Conservation (phyloP, 768 basidiomycete genomes). For the Russula abietina region DNA sequence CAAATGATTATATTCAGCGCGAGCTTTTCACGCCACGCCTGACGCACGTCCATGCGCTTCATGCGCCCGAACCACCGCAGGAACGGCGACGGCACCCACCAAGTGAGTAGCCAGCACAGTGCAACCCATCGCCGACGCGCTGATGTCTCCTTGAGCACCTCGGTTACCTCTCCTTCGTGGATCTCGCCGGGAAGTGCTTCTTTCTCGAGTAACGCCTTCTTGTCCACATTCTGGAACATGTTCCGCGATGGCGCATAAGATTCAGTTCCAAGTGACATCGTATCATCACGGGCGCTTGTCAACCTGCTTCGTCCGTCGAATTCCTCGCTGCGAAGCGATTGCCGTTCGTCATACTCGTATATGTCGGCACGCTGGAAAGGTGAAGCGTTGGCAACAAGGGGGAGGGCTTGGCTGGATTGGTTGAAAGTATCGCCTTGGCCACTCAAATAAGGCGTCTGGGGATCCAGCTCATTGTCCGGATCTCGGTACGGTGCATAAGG, state of each 20-base stretch:
- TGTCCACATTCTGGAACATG: constrained; percentile 87
- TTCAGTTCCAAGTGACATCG: constrained; percentile 79
- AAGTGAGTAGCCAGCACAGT: constrained; percentile 85
- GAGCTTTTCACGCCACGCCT: constrained; percentile 97
- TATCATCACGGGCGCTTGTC: constrained; percentile 73
- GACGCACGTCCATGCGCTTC: constrained; percentile 89
- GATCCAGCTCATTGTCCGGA: constrained; percentile 42
- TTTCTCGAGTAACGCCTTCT: constrained; percentile 67
- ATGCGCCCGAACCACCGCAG: constrained; percentile 75
- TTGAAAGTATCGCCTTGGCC: constrained; percentile 44
- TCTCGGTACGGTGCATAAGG: constrained; percentile 74
- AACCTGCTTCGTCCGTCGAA: constrained; percentile 74
- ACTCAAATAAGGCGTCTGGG: constrained; percentile 34
- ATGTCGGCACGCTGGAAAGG: constrained; percentile 72
- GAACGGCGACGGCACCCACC: constrained; percentile 75
- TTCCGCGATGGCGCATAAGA: constrained; percentile 91
- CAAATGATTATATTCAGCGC: constrained; percentile 94
- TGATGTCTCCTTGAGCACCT: constrained; percentile 76
- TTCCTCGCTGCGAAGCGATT: constrained; percentile 69
- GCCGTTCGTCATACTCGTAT: constrained; percentile 74
- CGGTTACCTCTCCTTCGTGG: constrained; percentile 81
- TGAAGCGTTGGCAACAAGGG: constrained; percentile 77
- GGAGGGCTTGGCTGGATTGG: constrained; percentile 65
- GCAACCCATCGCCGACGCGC: constrained; percentile 83
- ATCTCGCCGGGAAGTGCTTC: constrained; percentile 81